Percentiles rank a stretch among this genome's conserved stretches.
Conservation (phyloP, 306 rosid genomes). For the Crataegus laevigata region DNA sequence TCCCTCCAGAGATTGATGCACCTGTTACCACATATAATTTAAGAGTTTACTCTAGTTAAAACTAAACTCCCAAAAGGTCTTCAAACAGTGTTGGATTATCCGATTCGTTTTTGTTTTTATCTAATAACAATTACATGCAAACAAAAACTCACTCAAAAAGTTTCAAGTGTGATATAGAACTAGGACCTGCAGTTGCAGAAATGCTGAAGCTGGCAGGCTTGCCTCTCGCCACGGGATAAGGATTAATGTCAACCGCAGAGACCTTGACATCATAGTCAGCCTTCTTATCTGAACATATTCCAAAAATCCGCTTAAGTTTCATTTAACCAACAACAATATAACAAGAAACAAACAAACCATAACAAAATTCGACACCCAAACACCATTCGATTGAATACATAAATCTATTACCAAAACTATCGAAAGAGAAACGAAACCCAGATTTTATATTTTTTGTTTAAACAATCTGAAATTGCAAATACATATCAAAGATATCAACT, state of each 20-base stretch:
- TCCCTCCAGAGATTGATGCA: conserved; percentile 59
- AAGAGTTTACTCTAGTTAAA: background rate
- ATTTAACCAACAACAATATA: background rate
- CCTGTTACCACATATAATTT: conserved; percentile 25
- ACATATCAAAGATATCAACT: background rate
- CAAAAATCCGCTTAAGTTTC: background rate
- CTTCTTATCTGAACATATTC: conserved; percentile 46
- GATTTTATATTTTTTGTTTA: background rate
- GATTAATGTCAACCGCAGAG: conserved; percentile 60
- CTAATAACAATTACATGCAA: background rate
- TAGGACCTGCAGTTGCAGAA: conserved; percentile 61
- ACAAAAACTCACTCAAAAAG: background rate
- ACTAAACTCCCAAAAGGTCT: background rate
- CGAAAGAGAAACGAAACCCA: background rate
- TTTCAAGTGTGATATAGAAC: background rate
- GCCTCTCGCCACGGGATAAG: conserved; percentile 69
- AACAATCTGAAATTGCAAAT: background rate
- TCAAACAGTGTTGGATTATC: background rate
- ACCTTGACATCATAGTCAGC: conserved; percentile 58
- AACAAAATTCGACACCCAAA: background rate
- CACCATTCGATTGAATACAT: background rate
- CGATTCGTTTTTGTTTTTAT: background rate
- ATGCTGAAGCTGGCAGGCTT: conserved; percentile 69
- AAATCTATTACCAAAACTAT: background rate
- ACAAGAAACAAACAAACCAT: background rate